Percentiles rank a stretch among this genome's conserved stretches.
phyloP scores from a whole-genome alignment of 2,329 filamentous ascomycete genomes.

The Aspergillus fijiensis region DNA sequence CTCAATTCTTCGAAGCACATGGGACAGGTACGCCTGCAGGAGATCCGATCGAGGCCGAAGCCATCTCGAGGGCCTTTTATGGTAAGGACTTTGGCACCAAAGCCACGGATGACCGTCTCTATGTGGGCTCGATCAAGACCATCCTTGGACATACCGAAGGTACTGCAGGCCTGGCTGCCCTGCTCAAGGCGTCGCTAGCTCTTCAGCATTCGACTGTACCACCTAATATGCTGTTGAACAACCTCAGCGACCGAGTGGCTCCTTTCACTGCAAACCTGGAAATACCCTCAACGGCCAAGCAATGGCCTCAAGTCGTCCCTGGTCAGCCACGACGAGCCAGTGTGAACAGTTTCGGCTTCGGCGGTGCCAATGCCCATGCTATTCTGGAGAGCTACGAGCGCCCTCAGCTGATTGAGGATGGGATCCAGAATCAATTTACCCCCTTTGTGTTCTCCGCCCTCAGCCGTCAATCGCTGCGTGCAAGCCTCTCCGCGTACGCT shows the following conservation, averaged over 20 bases:
- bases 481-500: no score
- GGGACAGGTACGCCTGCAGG: constrained; percentile 58
- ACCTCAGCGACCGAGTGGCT: no score
- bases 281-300: constrained; percentile 18
- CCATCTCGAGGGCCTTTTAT: constrained; percentile 43
- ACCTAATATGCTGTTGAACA: constrained; percentile 15
- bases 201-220: constrained; percentile 21
- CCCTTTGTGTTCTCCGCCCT: no score
- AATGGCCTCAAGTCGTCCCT: neutral
- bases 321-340: constrained; percentile 33
- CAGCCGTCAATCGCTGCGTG: no score
- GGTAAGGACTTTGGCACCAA: neutral
- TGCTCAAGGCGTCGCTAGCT: constrained; percentile 6
- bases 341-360: constrained; percentile 44
- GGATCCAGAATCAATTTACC: no score
- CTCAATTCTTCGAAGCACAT: constrained; percentile 51
- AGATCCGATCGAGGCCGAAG: constrained; percentile 56
- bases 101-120: no score
- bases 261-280: neutral
- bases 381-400: neutral
- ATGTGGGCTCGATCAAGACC: no score
- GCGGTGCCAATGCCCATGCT: neutral
- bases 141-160: no score
- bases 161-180: no score
- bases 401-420: no score